Base-by-base conservation (phyloP, 805 yeast species). In the Saccharomyces eubayanus region DNA sequence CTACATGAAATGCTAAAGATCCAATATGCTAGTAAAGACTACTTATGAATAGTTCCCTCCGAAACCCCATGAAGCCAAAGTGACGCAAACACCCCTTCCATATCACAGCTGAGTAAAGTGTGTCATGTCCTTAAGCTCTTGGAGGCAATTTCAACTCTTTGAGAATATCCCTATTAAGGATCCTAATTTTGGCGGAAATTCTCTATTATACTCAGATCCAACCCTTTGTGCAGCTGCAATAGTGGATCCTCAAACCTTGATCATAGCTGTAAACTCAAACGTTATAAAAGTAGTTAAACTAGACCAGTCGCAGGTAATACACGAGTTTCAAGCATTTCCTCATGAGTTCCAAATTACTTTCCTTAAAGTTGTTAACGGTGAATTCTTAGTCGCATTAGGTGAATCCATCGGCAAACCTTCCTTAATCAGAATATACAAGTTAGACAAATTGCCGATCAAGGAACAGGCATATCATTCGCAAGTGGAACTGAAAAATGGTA, bases 111-210 rank as follows among this genome's bases (percentile, higher is more conserved):
- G 46, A 4, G 21, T 6, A 43, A 14, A 27, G 4, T 1, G 5
- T 16, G 20, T 16, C 11, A 63, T 64, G 68, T 59, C 69, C 21
- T 47, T 62, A 10, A 53, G 57, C 16, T 63, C 74, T 6, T 87
- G 91, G 91, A 75, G 92, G 55, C 96, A 87, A 64, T 87, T 92
- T 70, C 89, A 88, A 56, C 87, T 92, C 69, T 90, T 87, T 67
- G 96, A 89, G 51, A 77, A 81, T 40, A 77, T 83, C 0, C 97
- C 97, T 5, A 85, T 94, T 20, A 73, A 83, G 56, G 99, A 94
- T 65, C 98, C 98, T 5, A 74, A 79, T 55, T 77, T 79, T 53
- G 84, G 84, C 6, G 74, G 85, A 0, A 75, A 74, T 3, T 73
- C 77, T 5, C 85, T 87, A 0, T 73, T 91, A 28, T 91, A 85